Evolutionary conservation across 164 flowering plant species (phyloP), one percentile per base, ranked within the genome.

Genomic region (Santalum album): DNA sequence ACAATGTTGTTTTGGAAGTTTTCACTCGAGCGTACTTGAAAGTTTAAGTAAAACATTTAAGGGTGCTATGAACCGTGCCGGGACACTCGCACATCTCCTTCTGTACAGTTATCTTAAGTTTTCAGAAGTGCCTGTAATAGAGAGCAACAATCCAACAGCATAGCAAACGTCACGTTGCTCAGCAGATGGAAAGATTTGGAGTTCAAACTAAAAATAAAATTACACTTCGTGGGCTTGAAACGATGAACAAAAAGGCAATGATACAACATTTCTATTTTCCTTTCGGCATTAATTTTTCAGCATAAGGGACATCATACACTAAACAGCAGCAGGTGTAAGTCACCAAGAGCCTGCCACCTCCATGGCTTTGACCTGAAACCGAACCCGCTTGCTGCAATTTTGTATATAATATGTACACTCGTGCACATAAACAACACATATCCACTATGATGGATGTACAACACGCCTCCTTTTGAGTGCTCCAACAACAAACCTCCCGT

Each of bases 291-390:
- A 56, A 39, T n/a, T 47, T 58, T 54, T 49, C 63, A 43, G 55
- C 59, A 61, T 42, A 53, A 65, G 51, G 22, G 38, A 61, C 58
- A 59, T 57, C 36, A 64, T 73, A 66, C 75, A 75, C 74, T 70
- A 57, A 60, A 62, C 65, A 74, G 82, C 63, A 53, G 67, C 46
- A 35, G n/a, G 54, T 65, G 70, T 74, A n/a, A 63, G 64, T 65
- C 57, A 60, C 51, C 67, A 58, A 59, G 61, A 82, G 87, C 87
- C 87, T 68, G 87, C 78, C 87, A 81, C 75, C 74, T 63, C 68
- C 67, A 70, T 71, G 80, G 72, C 87, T 82, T 82, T 68, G 87
- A 82, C 87, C 87, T 58, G 66, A 66, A 68, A 69, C 72, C 71
- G 68, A 69, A 62, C 64, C 55, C 46, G 69, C 79, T 59, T 42